These are phyloP conservation scores for Brassica rapa DNA, from an alignment of 345 rosid genomes.

Conservation along the genomic window DNA sequence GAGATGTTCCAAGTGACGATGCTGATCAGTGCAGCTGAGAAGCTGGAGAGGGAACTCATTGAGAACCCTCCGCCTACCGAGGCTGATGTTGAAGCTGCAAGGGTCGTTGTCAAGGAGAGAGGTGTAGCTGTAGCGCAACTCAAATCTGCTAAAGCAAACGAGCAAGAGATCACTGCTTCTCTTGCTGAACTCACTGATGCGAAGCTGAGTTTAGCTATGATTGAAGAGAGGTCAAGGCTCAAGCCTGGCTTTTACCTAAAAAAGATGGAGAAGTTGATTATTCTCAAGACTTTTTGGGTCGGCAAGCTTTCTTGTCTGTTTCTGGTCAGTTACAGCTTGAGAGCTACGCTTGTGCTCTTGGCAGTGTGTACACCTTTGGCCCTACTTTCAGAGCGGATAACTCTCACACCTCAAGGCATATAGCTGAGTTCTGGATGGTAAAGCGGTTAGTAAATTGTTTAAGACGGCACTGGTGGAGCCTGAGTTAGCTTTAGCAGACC, in stretches of 20 bases:
- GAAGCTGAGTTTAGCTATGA: conserved; percentile 50
- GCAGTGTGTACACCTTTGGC: conserved; percentile 86
- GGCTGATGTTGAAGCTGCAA: conserved; percentile 76
- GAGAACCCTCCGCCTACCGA: conserved; percentile 75
- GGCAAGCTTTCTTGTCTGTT: conserved; percentile 90
- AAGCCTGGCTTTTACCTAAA: conserved; percentile 72
- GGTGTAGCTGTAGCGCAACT: conserved; percentile 64
- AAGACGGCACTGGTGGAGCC: no score
- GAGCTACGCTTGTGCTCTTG: conserved; percentile 79
- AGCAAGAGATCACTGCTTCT: conserved; percentile 49
- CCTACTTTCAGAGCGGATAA: conserved; percentile 95
- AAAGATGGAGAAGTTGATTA: conserved; percentile 81
- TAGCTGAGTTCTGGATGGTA: conserved; percentile 99
- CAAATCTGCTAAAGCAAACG: conserved; percentile 66
- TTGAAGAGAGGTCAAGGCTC: conserved; percentile 68
- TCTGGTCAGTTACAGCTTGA: conserved; percentile 96
- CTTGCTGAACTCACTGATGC: conserved; percentile 61
- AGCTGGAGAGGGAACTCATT: conserved; percentile 67
- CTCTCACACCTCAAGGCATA: conserved; percentile 93
- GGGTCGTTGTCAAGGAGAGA: conserved; percentile 53
- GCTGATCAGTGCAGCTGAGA: conserved; percentile 65
- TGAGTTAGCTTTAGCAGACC: conserved; percentile 86
- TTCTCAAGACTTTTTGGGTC: conserved; percentile 71
- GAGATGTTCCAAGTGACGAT: conserved; percentile 98
- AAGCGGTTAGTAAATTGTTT: no score